These are phyloP conservation scores for Helichrysum umbraculigerum DNA, from an alignment of 129 eudicot genomes.

Conservation along the genomic window DNA sequence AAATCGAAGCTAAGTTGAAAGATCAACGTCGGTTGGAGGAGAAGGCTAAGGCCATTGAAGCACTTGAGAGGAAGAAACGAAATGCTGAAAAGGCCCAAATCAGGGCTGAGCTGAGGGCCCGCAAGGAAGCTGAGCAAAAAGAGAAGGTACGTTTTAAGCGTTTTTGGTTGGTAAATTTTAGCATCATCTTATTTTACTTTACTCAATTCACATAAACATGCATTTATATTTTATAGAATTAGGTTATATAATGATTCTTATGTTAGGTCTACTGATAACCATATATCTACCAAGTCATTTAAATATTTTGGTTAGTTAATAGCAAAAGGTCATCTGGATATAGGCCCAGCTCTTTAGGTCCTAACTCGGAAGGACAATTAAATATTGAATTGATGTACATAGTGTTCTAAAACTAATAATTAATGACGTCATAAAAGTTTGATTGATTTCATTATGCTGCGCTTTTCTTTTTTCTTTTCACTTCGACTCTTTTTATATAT, in stretches of 20 bases:
- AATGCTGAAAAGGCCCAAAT: constrained; percentile 74
- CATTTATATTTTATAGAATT: background rate
- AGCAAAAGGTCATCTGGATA: constrained; percentile 1
- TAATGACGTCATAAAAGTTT: background rate
- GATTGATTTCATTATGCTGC: constrained; percentile 15
- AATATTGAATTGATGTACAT: constrained; percentile 9
- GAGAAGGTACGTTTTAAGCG: constrained; percentile 27
- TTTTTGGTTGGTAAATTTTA: background rate
- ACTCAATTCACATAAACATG: background rate
- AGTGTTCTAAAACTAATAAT: background rate
- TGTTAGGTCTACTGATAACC: background rate
- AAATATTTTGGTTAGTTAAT: constrained; percentile 4
- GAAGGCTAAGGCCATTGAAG: constrained; percentile 79
- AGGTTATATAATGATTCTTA: background rate
- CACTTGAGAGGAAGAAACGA: constrained; percentile 78
- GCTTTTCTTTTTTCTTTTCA: background rate
- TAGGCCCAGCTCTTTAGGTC: background rate
- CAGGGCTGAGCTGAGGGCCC: constrained; percentile 78
- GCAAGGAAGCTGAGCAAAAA: constrained; percentile 63
- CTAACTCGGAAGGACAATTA: background rate
- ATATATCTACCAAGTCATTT: constrained; percentile 7
- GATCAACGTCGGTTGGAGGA: constrained; percentile 76
- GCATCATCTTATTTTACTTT: background rate
- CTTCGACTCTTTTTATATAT: background rate
- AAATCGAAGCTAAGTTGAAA: constrained; percentile 61